phyloP scores from a whole-genome alignment of 805 yeast species.

The Teunomyces funiuensis region DNA sequence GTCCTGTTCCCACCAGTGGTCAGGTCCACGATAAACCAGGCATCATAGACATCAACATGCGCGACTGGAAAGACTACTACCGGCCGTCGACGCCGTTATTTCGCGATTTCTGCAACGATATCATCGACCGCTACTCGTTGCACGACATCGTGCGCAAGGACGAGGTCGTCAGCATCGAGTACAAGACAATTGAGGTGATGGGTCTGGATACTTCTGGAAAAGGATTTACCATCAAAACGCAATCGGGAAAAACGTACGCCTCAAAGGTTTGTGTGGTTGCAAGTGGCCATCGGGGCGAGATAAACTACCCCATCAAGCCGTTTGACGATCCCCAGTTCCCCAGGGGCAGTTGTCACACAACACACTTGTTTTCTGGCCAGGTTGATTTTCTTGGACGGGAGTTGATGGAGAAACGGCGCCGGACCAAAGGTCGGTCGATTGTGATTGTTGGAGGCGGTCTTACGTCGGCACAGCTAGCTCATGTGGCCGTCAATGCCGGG shows the following conservation, averaged over 20 bases:
- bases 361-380: conserved; percentile 29
- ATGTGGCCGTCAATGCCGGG: conserved; percentile 32
- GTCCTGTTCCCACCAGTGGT: conserved; percentile 18
- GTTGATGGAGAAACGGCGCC: conserved; percentile 10
- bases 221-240: conserved; percentile 35
- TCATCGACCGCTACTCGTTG: conserved; percentile 33
- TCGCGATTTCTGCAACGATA: conserved; percentile 36
- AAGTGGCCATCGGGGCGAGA: conserved; percentile 35
- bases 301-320: conserved; percentile 32
- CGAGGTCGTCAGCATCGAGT: conserved; percentile 32
- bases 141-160: conserved; percentile 29
- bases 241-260: conserved; percentile 30
- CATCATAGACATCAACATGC: conserved; percentile 41
- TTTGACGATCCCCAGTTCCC: conserved; percentile 15
- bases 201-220: conserved; percentile 23
- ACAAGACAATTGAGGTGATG: conserved; percentile 22
- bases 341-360: conserved; percentile 35
- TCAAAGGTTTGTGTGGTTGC: conserved; percentile 35
- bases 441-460: conserved; percentile 48
- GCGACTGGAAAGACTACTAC: conserved; percentile 46
- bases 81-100: conserved; percentile 43
- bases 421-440: conserved; percentile 11
- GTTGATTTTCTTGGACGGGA: conserved; percentile 24
- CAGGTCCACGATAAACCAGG: conserved; percentile 31
- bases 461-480: conserved; percentile 47